phyloP scores from a whole-genome alignment of 2,329 filamentous ascomycete species.

The Biscogniauxia marginata region DNA sequence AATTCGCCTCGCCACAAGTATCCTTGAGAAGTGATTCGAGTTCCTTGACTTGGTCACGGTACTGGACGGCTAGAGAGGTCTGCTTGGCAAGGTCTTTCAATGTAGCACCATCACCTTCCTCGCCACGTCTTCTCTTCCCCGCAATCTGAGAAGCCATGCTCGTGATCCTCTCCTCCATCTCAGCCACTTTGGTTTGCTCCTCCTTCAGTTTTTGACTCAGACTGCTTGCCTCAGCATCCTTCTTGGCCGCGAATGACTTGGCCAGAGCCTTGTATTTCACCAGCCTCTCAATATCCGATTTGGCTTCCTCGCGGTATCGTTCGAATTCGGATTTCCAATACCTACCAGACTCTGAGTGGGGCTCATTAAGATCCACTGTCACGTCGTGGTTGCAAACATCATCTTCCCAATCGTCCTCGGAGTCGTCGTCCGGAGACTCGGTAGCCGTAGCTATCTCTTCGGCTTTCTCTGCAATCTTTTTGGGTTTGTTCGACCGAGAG shows the following conservation, averaged over 20 bases:
- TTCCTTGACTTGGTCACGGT: conserved; percentile 58
- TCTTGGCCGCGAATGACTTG: conserved; percentile 75
- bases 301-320: conserved; percentile 69
- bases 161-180: conserved; percentile 62
- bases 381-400: conserved; percentile 57
- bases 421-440: conserved; percentile 12
- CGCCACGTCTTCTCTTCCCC: conserved; percentile 35
- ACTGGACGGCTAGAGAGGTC: conserved; percentile 56
- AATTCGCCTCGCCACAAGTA: conserved; percentile 36
- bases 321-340: conserved; percentile 82
- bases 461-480: conserved; percentile 10
- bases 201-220: conserved; percentile 64
- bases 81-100: conserved; percentile 57
- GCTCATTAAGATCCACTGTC: conserved; percentile 70
- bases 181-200: conserved; percentile 63
- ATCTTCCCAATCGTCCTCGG: conserved; percentile 54
- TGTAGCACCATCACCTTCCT: conserved; percentile 45
- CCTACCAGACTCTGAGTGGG: conserved; percentile 70
- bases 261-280: conserved; percentile 77
- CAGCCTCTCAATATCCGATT: conserved; percentile 72
- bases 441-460: conserved; percentile 23
- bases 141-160: conserved; percentile 59
- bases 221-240: conserved; percentile 69
- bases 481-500: conserved; percentile 25
- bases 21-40: conserved; percentile 52